phyloP scores from a whole-genome alignment of 352 stramenopile genomes.

The Phytophthora tubulina region DNA sequence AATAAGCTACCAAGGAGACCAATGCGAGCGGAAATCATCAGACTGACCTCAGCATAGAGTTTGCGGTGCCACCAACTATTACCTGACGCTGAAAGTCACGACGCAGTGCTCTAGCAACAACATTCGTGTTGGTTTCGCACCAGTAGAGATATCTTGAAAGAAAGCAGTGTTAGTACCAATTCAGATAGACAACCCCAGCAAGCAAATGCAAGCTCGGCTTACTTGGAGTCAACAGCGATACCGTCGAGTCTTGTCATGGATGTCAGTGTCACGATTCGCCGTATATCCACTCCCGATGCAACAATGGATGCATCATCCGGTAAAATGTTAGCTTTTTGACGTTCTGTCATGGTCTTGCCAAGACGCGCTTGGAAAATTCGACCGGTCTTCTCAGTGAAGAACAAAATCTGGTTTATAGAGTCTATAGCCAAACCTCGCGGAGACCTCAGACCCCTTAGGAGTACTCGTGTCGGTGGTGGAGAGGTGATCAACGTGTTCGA shows the following conservation, averaged over 20 bases:
- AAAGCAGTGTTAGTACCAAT: neutral
- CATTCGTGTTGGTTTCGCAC: constrained; percentile 75
- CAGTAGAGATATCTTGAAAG: constrained; percentile 68
- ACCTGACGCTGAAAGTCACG: constrained; percentile 58
- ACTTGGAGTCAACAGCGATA: constrained; percentile 60
- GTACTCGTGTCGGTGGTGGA: constrained; percentile 22
- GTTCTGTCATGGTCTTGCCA: constrained; percentile 5
- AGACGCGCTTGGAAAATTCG: constrained; percentile 51
- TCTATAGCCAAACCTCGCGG: constrained; percentile 66
- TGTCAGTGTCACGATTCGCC: constrained; percentile 43
- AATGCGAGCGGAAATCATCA: neutral
- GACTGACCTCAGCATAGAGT: constrained; percentile 65
- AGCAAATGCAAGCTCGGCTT: neutral
- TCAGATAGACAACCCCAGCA: neutral
- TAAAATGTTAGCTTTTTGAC: constrained; percentile 13
- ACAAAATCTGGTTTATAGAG: constrained; percentile 44
- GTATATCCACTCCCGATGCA: constrained; percentile 14
- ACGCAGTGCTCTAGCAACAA: constrained; percentile 57
- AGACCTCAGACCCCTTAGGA: constrained; percentile 54
- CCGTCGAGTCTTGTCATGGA: constrained; percentile 65
- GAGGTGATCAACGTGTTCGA: neutral
- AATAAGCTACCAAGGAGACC: neutral
- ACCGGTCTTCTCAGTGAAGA: constrained; percentile 81
- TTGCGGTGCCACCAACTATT: constrained; percentile 58
- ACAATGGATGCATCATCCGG: constrained; percentile 28